Percentiles rank a stretch among this genome's conserved stretches.
Conservation (phyloP, 148 eudicot genomes). For the Gaultheria prostrata region DNA sequence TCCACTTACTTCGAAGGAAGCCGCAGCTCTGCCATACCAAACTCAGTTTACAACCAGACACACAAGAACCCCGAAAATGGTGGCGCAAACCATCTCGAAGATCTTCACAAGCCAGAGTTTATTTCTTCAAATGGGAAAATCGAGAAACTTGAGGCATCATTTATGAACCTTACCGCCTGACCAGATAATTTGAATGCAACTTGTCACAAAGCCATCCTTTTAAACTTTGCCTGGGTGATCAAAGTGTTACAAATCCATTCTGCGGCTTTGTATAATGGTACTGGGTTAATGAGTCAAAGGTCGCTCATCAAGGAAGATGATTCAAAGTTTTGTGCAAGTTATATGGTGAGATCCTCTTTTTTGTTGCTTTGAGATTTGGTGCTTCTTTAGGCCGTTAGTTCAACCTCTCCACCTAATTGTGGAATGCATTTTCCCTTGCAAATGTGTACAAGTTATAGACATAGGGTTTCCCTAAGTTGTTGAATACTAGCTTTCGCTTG, state of each 20-base stretch:
- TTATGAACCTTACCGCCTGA: conserved; percentile 58
- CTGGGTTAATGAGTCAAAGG: background rate
- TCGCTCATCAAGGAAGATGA: background rate
- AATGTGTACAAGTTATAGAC: conserved; percentile 39
- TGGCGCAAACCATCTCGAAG: conserved; percentile 22
- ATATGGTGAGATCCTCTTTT: conserved; percentile 10
- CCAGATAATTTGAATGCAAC: background rate
- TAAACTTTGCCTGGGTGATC: background rate
- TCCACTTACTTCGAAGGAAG: conserved; percentile 82
- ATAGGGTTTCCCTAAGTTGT: conserved; percentile 19
- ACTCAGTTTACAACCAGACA: conserved; percentile 34
- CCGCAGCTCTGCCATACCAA: conserved; percentile 58
- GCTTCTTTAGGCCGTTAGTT: background rate
- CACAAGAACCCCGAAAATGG: conserved; percentile 47
- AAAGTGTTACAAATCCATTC: background rate
- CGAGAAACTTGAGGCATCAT: conserved; percentile 48
- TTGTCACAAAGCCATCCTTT: background rate
- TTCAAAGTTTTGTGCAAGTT: background rate
- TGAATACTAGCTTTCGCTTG: conserved; percentile 7
- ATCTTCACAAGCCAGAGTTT: conserved; percentile 19
- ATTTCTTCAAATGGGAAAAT: conserved; percentile 57
- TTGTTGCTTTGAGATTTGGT: conserved; percentile 17
- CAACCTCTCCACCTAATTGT: conserved; percentile 8
- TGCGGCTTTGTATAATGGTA: background rate
- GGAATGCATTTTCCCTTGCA: conserved; percentile 25